Evolutionary conservation across 495 filamentous ascomycete species (phyloP), one percentile per base, ranked within the genome.

Genomic region (Halenospora varia): DNA sequence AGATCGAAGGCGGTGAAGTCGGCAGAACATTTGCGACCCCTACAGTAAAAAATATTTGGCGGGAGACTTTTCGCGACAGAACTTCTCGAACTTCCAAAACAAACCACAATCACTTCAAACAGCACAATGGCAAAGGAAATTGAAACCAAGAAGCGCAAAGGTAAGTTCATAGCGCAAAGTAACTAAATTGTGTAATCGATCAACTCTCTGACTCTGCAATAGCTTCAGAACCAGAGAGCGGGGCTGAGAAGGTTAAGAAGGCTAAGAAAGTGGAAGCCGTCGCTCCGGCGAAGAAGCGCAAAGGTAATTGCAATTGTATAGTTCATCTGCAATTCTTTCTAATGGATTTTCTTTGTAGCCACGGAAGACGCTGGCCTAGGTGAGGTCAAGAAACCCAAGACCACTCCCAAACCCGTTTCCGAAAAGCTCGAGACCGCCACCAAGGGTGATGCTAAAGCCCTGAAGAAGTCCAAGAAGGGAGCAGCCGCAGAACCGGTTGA

Each of bases 121-220:
- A 3, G 17, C 46, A 74, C 64, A 72, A 91, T 91, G 88, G 84
- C 87, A 26, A 80, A 84, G 51, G 86, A 87, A 66, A 76, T 80
- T 57, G 86, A 84, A 59, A 77, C 76, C 55, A 88, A 83, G 67
- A 90, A 90, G 75, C 78, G 85, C 67, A 92, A 89, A 77, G 80
- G 88, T 88, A 77, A 53, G 74, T 53, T 45, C 42, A 4, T n/a
- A 9, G 9, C 6, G 8, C 18, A n/a, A 4, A 17, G 42, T 45
- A 3, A 15, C n/a, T 9, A 8, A n/a, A 15, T 4, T 45, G 17
- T n/a, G 42, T n/a, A 45, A 9, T 49, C 19, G 9, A 10, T 24
- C 10, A 13, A n/a, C 25, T 10, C 2, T n/a, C 19, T 49, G 25
- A 24, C 47, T 3, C 2, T 25, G 19, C 47, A 20, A 44, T 51